Conservation (phyloP, 768 basidiomycete species). For the Leccinum sublutescens region DNA sequence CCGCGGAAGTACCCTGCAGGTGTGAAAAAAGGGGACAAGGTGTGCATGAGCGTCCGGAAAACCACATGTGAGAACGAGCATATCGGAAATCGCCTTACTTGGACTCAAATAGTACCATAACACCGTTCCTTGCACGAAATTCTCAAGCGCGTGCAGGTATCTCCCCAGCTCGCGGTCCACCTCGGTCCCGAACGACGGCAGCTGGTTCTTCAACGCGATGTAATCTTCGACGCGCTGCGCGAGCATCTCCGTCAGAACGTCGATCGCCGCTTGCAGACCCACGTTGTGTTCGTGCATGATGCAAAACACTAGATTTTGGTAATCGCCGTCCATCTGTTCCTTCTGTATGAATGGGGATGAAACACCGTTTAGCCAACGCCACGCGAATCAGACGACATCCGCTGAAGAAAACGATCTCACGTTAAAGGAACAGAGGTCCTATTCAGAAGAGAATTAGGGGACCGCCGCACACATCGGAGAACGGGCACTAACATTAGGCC, state of each 20-base stretch:
- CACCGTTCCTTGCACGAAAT: slow-evolving; percentile 39
- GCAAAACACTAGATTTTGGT: slow-evolving; percentile 41
- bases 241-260: slow-evolving; percentile 39
- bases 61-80: neutral
- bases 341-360: slow-evolving; percentile 25
- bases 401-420: slow-evolving; percentile 17
- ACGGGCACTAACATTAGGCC: slow-evolving; percentile 36
- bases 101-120: slow-evolving; percentile 42
- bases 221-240: slow-evolving; percentile 36
- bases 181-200: slow-evolving; percentile 36
- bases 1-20: slow-evolving; percentile 32
- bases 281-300: slow-evolving; percentile 36
- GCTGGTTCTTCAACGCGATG: slow-evolving; percentile 27
- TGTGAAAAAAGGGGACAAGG: neutral
- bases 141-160: slow-evolving; percentile 37
- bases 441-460: slow-evolving; percentile 15
- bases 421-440: slow-evolving; percentile 32
- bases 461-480: neutral
- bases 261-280: slow-evolving; percentile 35
- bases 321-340: slow-evolving; percentile 40
- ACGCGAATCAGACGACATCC: slow-evolving; percentile 5
- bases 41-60: neutral
- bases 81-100: slow-evolving; percentile 24
- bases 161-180: slow-evolving; percentile 34
- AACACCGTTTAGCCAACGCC: slow-evolving; percentile 5